Base-by-base conservation (phyloP, 2,329 filamentous ascomycete genomes). In the Raffaelea albimanens region DNA sequence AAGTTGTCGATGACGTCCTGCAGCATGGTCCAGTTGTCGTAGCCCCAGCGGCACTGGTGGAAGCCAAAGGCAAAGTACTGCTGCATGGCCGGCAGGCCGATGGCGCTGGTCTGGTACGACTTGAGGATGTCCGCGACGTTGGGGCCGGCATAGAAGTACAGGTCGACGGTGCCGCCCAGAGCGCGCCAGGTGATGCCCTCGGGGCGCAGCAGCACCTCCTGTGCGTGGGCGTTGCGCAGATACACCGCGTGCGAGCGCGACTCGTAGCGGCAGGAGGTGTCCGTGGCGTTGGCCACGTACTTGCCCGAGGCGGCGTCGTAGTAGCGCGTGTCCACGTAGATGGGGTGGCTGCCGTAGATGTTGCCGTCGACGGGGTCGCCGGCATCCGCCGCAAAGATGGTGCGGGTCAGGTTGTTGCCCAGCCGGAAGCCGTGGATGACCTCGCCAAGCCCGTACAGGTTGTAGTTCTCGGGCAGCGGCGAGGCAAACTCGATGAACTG, bases 21-120 rank as follows among this genome's bases (percentile, higher is more conserved):
- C 3, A 87, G 59, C 23, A 78, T 71, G 1, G 77, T 75, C 79
- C 83, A 88, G 56, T 86, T 87, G 36, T 73, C 67, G 60, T 93
- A 93, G 1, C 87, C 87, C 81, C 87, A 93, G 50, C 85, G 75
- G 56, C 86, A 91, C 60, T 94, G 87, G 54, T 94, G 87, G 59
- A 76, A 91, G 1, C 88, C 88, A 51, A 94, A 79, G 0, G 82
- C 80, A 72, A 80, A 91, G 66, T 93, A 93, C 55, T 85, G 82
- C 59, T 90, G 83, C 78, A 91, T 82, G 0, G 81, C 81, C 1
- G 87, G 86, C 5, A 86, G 67, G 0, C 87, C 86, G 45, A 83
- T 69, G 2, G 82, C 76, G 18, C 48, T 50, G 75, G 80, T 48
- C 67, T 63, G 52, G 59, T 91, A 93, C 36, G 83, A 74, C 59